These are phyloP conservation scores for Fimicolochytrium jonesii DNA, from an alignment of 192 early-diverging fungal species.

Conservation along the genomic window DNA sequence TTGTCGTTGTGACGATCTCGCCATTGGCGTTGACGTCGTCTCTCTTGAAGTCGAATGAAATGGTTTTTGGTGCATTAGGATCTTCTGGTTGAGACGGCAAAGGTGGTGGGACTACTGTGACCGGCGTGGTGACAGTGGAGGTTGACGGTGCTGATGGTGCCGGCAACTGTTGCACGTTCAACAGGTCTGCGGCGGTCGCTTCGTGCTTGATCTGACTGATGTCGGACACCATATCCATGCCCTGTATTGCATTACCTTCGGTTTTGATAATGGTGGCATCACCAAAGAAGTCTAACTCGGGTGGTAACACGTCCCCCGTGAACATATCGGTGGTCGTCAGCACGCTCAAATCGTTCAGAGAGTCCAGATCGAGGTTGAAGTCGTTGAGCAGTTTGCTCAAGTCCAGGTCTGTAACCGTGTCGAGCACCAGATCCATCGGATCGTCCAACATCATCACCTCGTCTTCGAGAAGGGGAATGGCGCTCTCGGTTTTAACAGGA, in stretches of 20 bases:
- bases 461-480: too few relatives aligned
- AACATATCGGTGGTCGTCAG: not conserved
- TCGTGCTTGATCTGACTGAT: not conserved
- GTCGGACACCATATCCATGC: not conserved
- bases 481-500: too few relatives aligned
- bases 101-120: too few relatives aligned
- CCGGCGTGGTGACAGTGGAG: too few relatives aligned
- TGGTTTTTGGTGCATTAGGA: constrained; percentile 23
- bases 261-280: not conserved
- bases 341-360: not conserved
- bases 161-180: too few relatives aligned
- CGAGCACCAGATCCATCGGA: too few relatives aligned
- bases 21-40: constrained; percentile 43
- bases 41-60: constrained; percentile 46
- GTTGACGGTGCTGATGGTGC: too few relatives aligned
- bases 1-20: constrained; percentile 41
- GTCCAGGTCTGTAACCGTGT: too few relatives aligned
- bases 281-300: constrained; percentile 14
- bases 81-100: too few relatives aligned
- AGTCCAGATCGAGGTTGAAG: constrained; percentile 12
- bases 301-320: not conserved
- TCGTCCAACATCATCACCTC: too few relatives aligned
- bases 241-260: not conserved
- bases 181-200: too few relatives aligned
- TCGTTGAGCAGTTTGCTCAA: too few relatives aligned